Evolutionary conservation across 306 rosid genomes (phyloP), one percentile per base, ranked within the genome.

Genomic region (Potentilla sterilis): DNA sequence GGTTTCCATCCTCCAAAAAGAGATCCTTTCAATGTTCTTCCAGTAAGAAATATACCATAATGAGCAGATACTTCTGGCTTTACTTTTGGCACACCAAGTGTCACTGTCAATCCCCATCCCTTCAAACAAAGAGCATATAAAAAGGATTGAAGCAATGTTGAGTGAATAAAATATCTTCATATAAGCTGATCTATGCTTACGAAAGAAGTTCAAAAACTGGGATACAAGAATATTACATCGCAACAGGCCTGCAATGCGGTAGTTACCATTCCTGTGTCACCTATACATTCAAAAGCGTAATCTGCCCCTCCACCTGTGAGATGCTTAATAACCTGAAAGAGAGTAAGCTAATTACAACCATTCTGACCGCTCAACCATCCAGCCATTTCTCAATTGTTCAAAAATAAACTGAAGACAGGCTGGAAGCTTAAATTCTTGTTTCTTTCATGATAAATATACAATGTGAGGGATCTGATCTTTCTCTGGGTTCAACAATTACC

Each of bases 1-100:
- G 98, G 98, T 84, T 82, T 95, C 98, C 97, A 95, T 79, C 98
- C 98, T 73, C 98, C 98, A 84, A 87, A 90, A 58, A 92, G 82
- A 68, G 97, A 72, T 51, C 98, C 98, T 85, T 88, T 92, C 80
- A 95, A 86, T 66, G 97, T 92, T 87, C 96, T 92, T 83, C 97
- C 97, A 54, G 78, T 78, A 41, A 95, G 85, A 67, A 95, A 67
- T 18, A 79, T 69, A 67, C 82, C 96, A 72, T 92, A 95, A 81
- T 95, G 97, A 82, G 97, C 97, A 14, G 86, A 86, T 83, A 95
- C 69, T 83, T 79, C 96, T 67, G 97, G 97, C 73, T 92, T 89
- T 79, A 48, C 87, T 83, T 90, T 92, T 66, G 98, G 97, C 57
- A 95, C 96, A 48, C 98, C 97, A 78, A 95, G 96, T 21, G 98